A percentile compares a stretch with the other conserved stretches of the same genome.
Conservation (phyloP, 2,329 filamentous ascomycete genomes). For the Penicillium sp. region DNA sequence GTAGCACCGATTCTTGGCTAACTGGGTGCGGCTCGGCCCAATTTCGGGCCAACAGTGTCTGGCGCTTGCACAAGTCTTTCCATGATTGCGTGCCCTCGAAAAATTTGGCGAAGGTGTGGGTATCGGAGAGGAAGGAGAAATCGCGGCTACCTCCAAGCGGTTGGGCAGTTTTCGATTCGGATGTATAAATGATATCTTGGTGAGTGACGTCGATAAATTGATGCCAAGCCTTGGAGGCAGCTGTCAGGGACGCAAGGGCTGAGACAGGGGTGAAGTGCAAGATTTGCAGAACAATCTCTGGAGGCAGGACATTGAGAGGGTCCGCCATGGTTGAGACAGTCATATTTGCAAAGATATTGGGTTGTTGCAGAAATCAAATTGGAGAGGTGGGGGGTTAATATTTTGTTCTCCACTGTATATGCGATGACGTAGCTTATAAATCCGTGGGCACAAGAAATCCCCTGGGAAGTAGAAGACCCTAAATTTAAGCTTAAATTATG, state of each 20-base stretch:
- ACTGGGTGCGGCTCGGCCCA: conserved; percentile 38
- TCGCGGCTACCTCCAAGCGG: conserved; percentile 28
- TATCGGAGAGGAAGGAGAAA: conserved; percentile 29
- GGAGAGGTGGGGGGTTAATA: conserved; percentile 2
- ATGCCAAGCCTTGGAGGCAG: conserved; percentile 40
- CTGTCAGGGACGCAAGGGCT: conserved; percentile 37
- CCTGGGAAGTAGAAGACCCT: neutral
- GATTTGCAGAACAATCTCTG: conserved; percentile 43
- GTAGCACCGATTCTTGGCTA: conserved; percentile 41
- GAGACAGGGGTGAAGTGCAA: conserved; percentile 39
- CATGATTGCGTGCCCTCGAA: conserved; percentile 39
- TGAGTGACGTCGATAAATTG: conserved; percentile 44
- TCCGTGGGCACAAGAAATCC: neutral
- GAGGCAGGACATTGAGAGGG: conserved; percentile 34
- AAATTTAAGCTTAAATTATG: conserved; percentile 1
- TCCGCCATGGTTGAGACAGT: conserved; percentile 17
- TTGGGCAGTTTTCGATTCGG: conserved; percentile 30
- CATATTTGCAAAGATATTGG: conserved; percentile 14
- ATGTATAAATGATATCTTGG: conserved; percentile 44
- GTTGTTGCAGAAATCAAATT: conserved; percentile 5
- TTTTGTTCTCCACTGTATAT: conserved; percentile 10
- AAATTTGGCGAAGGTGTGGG: conserved; percentile 32
- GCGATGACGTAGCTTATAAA: neutral
- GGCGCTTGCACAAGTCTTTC: conserved; percentile 47
- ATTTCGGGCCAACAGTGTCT: conserved; percentile 40